Evolutionary conservation across 768 basidiomycete genomes (phyloP), one percentile per base, ranked within the genome.

Genomic region (Mycena epipterygia): DNA sequence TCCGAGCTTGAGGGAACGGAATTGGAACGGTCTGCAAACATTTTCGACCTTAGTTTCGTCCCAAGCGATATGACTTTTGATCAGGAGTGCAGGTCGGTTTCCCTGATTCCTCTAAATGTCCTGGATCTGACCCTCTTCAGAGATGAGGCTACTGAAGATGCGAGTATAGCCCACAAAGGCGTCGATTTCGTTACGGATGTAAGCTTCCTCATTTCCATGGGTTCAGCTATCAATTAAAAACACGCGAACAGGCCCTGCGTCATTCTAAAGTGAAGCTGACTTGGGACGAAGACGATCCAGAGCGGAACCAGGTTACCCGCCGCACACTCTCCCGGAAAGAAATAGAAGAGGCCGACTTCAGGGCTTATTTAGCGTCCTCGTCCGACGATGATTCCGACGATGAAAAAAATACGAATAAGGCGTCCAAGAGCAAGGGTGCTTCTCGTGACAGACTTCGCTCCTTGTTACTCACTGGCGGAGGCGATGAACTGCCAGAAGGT

Each of bases 261-360:
- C 97, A 99, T 79, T 99, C 98, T 17, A 98, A 96, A 84, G 97
- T 99, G 68, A 98, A 95, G 77, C 88, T 99, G 35, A 98, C 97
- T 6, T 99, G 98, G 98, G 98, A 99, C 73, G 95, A 96, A 63
- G 98, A 99, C 79, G 97, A 99, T 74, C 92, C 94, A 0, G 93
- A 96, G 76, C 92, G 97, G 44, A 88, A 86, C 65, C 90, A 90
- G 49, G 75, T 96, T 56, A 95, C 96, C 1, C 90, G 96, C 52
- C 92, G 96, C 25, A 84, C 85, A 0, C 84, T 98, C 46, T 89
- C 94, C 0, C 87, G 88, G 61, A 91, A 95, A 77, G 95, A 98
- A 78, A 92, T 99, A 30, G 96, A 98, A 56, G 93, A 97, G 67
- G 89, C 90, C 63, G 96, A 99, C 76, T 98, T 97, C 85, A 89